phyloP scores from a whole-genome alignment of 2,329 filamentous ascomycete genomes.

The Coniochaeta hoffmannii region DNA sequence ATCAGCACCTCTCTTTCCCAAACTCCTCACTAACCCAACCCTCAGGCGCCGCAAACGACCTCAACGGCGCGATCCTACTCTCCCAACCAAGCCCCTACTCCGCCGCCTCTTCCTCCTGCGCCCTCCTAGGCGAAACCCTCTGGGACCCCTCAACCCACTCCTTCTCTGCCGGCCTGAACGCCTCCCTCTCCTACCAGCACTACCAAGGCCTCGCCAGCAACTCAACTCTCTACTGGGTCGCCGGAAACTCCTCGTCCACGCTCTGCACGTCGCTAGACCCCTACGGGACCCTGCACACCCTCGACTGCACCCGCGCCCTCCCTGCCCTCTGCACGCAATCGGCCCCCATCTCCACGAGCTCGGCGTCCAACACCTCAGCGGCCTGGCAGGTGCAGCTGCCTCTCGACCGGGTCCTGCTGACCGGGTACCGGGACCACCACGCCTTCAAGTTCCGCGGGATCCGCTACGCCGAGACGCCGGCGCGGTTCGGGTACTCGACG shows the following conservation, averaged over 20 bases:
- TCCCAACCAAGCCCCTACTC: slow-evolving; percentile 11
- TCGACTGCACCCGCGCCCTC: slow-evolving; percentile 22
- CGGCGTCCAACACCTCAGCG: slow-evolving; percentile 12
- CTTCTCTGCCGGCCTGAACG: slow-evolving; percentile 13
- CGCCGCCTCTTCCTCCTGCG: slow-evolving; percentile 10
- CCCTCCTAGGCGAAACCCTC: slow-evolving; percentile 13
- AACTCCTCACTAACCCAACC: background rate
- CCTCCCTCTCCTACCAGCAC: slow-evolving; percentile 15
- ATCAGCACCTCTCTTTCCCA: background rate
- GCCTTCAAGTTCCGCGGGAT: slow-evolving; percentile 25
- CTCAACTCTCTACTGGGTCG: slow-evolving; percentile 18
- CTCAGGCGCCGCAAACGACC: slow-evolving; percentile 13
- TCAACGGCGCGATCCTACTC: slow-evolving; percentile 14
- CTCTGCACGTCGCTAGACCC: too few species aligned
- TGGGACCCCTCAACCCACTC: slow-evolving; percentile 16
- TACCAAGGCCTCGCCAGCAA: slow-evolving; percentile 11
- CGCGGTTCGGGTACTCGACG: slow-evolving; percentile 20
- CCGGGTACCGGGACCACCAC: slow-evolving; percentile 24
- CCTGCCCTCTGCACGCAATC: slow-evolving; percentile 23
- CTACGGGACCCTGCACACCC: slow-evolving; percentile 25
- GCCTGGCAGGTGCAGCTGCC: slow-evolving; percentile 18
- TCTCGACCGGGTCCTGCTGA: slow-evolving; percentile 16
- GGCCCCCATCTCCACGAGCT: slow-evolving; percentile 17
- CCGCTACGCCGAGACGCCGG: slow-evolving; percentile 18
- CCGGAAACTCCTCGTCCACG: too few species aligned